phyloP scores from a whole-genome alignment of 1,284 basidiomycete species.

The Tranzscheliella williamsii region DNA sequence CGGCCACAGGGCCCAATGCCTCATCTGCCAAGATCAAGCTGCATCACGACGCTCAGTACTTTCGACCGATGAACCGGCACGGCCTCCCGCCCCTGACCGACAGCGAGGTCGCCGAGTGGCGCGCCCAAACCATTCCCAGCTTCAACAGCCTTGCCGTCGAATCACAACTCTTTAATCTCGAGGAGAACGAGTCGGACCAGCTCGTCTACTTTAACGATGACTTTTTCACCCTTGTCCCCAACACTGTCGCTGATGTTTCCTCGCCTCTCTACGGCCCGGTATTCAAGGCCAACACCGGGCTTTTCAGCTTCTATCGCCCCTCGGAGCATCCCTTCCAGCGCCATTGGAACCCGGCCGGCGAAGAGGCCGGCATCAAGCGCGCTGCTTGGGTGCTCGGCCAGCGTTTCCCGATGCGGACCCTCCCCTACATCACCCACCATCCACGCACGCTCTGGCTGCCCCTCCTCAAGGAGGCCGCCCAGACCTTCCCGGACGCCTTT shows the following conservation, averaged over 20 bases:
- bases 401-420: conserved; percentile 61
- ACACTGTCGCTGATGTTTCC: conserved; percentile 19
- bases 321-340: conserved; percentile 35
- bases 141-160: conserved; percentile 51
- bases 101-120: conserved; percentile 20
- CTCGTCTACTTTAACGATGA: conserved; percentile 46
- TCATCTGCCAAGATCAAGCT: conserved; percentile 3
- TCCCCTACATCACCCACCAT: conserved; percentile 63
- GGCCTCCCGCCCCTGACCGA: not conserved
- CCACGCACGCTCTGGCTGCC: conserved; percentile 60
- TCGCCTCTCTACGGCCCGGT: conserved; percentile 42
- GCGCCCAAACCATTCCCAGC: conserved; percentile 22
- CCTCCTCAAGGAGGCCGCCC: conserved; percentile 48
- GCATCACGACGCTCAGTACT: conserved; percentile 27
- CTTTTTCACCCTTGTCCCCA: conserved; percentile 31
- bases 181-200: conserved; percentile 14
- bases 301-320: conserved; percentile 25
- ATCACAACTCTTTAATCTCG: conserved; percentile 28
- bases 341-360: conserved; percentile 39
- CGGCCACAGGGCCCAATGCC: not conserved
- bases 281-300: conserved; percentile 27
- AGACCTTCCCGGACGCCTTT: conserved; percentile 35
- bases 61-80: conserved; percentile 15
- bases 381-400: conserved; percentile 32
- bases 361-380: conserved; percentile 39